phyloP scores from a whole-genome alignment of 2,329 filamentous ascomycete genomes.

The Penicillium sp. region DNA sequence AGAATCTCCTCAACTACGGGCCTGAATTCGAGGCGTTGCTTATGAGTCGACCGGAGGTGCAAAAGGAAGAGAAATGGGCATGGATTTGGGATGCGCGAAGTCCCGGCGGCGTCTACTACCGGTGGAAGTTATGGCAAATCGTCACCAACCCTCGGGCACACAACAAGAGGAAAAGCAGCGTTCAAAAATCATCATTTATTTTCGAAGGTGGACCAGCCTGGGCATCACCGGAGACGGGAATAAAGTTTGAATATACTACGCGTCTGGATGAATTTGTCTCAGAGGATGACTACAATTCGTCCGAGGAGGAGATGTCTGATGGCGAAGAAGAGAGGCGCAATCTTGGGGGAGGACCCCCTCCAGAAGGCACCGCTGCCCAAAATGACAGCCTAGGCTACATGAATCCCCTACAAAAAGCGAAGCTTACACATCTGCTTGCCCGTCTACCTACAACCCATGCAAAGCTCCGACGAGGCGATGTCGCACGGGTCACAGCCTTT shows the following conservation, averaged over 20 bases:
- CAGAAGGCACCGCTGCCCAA: slow-evolving; percentile 45
- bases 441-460: slow-evolving; percentile 77
- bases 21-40: slow-evolving; percentile 89
- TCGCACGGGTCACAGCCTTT: slow-evolving; percentile 85
- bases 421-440: slow-evolving; percentile 81
- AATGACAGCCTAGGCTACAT: slow-evolving; percentile 68
- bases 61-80: slow-evolving; percentile 86
- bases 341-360: slow-evolving; percentile 48
- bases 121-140: slow-evolving; percentile 88
- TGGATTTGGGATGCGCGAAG: slow-evolving; percentile 91
- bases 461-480: slow-evolving; percentile 79
- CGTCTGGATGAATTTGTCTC: slow-evolving; percentile 78
- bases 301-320: slow-evolving; percentile 75
- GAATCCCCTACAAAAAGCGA: slow-evolving; percentile 82
- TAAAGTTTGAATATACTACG: slow-evolving; percentile 83
- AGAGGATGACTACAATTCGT: slow-evolving; percentile 84
- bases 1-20: slow-evolving; percentile 77
- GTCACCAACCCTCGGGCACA: slow-evolving; percentile 67
- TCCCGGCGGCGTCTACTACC: slow-evolving; percentile 83
- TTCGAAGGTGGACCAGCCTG: slow-evolving; percentile 81
- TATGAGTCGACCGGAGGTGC: slow-evolving; percentile 84
- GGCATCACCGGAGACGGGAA: slow-evolving; percentile 72
- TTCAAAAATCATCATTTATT: slow-evolving; percentile 62
- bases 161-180: slow-evolving; percentile 46
- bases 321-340: slow-evolving; percentile 53